Evolutionary conservation across 768 basidiomycete genomes (phyloP).

Genomic region (Nidularia sp.): DNA sequence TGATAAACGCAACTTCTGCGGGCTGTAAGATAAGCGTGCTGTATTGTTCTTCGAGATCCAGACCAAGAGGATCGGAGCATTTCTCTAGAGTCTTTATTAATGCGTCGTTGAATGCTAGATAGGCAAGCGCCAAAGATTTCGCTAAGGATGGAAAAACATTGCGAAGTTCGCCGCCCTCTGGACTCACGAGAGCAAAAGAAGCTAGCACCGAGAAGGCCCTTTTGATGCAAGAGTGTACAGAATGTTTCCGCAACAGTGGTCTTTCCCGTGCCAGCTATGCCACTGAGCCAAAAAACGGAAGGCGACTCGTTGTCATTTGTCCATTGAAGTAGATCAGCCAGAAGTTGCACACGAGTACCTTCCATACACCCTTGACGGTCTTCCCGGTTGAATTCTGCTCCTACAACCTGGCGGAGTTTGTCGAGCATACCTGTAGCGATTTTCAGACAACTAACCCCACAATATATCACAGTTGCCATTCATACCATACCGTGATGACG

Average conservation of each 20-base stretch:
- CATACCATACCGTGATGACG: not conserved
- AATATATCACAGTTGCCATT: not conserved
- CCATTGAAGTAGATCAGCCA: conserved; percentile 8
- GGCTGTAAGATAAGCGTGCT: not conserved
- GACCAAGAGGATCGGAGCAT: not conserved
- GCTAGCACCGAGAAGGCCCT: not conserved
- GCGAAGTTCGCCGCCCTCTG: not conserved
- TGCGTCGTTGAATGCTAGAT: not conserved
- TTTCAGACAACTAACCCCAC: not conserved
- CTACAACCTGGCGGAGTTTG: not conserved
- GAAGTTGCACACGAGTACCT: conserved; percentile 7
- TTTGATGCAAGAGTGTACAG: not conserved
- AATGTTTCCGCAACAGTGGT: conserved; percentile 11
- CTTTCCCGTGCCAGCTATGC: conserved; percentile 16
- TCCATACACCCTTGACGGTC: conserved; percentile 4
- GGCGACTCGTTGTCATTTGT: conserved; percentile 27
- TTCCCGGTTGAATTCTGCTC: not conserved
- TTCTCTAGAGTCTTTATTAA: not conserved
- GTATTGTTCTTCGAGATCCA: not conserved
- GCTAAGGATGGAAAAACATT: not conserved
- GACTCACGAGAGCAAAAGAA: not conserved
- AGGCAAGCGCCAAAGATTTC: not conserved
- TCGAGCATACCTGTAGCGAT: not conserved
- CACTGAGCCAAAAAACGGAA: conserved; percentile 16
- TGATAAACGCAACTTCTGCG: not conserved